phyloP scores from a whole-genome alignment of 305 asterid genomes.

The Stenogyne calaminthoides region DNA sequence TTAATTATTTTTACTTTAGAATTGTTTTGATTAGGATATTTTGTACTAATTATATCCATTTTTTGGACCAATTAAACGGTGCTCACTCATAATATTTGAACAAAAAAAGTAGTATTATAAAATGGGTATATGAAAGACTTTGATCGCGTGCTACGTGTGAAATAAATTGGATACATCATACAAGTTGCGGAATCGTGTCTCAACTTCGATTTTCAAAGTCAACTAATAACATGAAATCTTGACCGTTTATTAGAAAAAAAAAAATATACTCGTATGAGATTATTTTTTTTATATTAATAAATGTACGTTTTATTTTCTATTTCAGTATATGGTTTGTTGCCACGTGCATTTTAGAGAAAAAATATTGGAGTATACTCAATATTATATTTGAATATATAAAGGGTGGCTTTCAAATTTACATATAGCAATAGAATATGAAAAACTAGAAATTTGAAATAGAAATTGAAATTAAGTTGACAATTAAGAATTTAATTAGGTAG shows the following conservation, averaged over 20 bases:
- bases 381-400: too few relatives aligned
- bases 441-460: not conserved
- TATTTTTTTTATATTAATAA: not conserved
- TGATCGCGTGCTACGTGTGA: slow-evolving; percentile 9
- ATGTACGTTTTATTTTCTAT: not conserved
- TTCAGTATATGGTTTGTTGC: not conserved
- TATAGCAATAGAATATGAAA: not conserved
- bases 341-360: not conserved
- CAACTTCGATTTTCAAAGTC: slow-evolving; percentile 21
- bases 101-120: not conserved
- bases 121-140: not conserved
- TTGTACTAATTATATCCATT: not conserved
- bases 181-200: not conserved
- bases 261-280: slow-evolving; percentile 9
- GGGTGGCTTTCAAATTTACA: not conserved
- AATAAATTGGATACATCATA: slow-evolving; percentile 30
- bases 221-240: slow-evolving; percentile 12
- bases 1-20: too few relatives aligned
- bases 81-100: slow-evolving; percentile 9
- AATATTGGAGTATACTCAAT: not conserved
- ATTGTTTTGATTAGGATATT: not conserved
- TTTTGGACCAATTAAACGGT: slow-evolving; percentile 15
- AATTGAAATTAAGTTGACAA: not conserved
- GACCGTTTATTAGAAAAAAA: slow-evolving; percentile 11
- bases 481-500: slow-evolving; percentile 5